Evolutionary conservation across 805 yeast species (phyloP).

Genomic region (Komagataella kurtzmanii): DNA sequence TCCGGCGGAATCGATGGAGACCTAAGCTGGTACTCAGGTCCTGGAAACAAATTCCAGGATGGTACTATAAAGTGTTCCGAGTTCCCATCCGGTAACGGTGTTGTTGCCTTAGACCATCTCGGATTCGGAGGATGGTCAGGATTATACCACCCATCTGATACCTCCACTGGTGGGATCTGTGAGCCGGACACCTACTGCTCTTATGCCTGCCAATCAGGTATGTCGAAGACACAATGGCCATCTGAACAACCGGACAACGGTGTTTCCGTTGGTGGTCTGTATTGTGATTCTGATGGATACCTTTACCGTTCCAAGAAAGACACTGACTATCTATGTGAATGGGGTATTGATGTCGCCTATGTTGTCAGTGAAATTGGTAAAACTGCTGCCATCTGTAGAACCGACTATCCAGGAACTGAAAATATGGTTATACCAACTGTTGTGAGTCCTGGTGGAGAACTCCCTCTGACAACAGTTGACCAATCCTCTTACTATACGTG

Average conservation of each 20-base stretch:
- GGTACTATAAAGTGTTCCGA: slow-evolving; percentile 53
- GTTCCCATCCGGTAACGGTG: slow-evolving; percentile 80
- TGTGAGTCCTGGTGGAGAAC: slow-evolving; percentile 36
- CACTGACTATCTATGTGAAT: slow-evolving; percentile 43
- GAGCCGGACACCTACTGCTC: slow-evolving; percentile 61
- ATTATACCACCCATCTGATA: slow-evolving; percentile 30
- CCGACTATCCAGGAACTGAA: slow-evolving; percentile 76
- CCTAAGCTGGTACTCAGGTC: slow-evolving; percentile 39
- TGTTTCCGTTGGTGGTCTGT: slow-evolving; percentile 60
- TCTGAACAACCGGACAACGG: slow-evolving; percentile 51
- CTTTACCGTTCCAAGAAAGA: slow-evolving; percentile 46
- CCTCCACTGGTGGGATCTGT: slow-evolving; percentile 42
- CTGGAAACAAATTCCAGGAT: slow-evolving; percentile 53
- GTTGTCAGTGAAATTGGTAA: slow-evolving; percentile 37
- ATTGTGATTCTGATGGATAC: slow-evolving; percentile 39
- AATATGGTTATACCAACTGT: slow-evolving; percentile 67
- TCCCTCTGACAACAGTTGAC: slow-evolving; percentile 47
- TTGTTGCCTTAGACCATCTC: slow-evolving; percentile 55
- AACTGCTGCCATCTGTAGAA: slow-evolving; percentile 57
- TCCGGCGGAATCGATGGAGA: slow-evolving; percentile 36
- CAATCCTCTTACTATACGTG: slow-evolving; percentile 45
- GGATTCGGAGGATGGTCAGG: slow-evolving; percentile 82
- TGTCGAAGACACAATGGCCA: slow-evolving; percentile 78
- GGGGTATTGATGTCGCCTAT: slow-evolving; percentile 44
- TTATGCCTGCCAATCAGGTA: slow-evolving; percentile 68